These are phyloP conservation scores for Theileria orientalis DNA, from an alignment of 169 alveolate species.

Conservation along the genomic window DNA sequence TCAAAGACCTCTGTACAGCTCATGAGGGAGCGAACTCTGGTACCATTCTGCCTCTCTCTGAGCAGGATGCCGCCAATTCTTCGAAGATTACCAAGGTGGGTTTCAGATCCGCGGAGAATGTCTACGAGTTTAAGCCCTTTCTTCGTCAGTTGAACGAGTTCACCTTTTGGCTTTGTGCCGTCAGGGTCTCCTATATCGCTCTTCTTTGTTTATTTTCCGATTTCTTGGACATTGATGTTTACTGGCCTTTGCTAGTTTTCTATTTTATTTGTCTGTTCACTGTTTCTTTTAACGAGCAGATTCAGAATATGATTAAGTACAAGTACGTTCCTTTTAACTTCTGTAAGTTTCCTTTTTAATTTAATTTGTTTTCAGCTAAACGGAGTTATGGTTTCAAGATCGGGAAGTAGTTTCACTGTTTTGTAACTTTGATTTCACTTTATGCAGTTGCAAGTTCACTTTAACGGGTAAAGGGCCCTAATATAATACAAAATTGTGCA, in stretches of 20 bases:
- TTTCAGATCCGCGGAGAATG: slow-evolving; percentile 22
- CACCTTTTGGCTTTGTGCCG: slow-evolving; percentile 83
- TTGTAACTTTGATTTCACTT: too few species aligned
- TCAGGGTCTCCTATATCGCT: slow-evolving; percentile 72
- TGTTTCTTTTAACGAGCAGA: slow-evolving; percentile 86
- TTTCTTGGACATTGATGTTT: slow-evolving; percentile 85
- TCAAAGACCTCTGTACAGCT: slow-evolving; percentile 75
- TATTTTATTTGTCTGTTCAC: slow-evolving; percentile 83
- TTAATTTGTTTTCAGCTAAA: slow-evolving; percentile 21
- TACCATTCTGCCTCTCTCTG: slow-evolving; percentile 68
- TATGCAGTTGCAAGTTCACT: too few species aligned
- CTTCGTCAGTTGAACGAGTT: slow-evolving; percentile 85
- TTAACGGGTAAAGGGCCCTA: too few species aligned
- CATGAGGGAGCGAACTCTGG: slow-evolving; percentile 75
- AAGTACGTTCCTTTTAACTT: slow-evolving; percentile 77
- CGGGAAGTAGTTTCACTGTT: too few species aligned
- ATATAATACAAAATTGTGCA: background rate
- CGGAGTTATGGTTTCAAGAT: slow-evolving; percentile 41
- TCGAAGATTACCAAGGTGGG: background rate
- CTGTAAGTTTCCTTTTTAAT: slow-evolving; percentile 36
- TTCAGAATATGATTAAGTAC: slow-evolving; percentile 78
- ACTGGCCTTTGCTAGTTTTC: slow-evolving; percentile 88
- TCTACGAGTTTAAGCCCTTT: slow-evolving; percentile 86
- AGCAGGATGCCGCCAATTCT: slow-evolving; percentile 11
- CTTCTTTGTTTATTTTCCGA: slow-evolving; percentile 68